Evolutionary conservation across 2,329 filamentous ascomycete species (phyloP), one percentile per base, ranked within the genome.

Genomic region (Pyricularia sp.): DNA sequence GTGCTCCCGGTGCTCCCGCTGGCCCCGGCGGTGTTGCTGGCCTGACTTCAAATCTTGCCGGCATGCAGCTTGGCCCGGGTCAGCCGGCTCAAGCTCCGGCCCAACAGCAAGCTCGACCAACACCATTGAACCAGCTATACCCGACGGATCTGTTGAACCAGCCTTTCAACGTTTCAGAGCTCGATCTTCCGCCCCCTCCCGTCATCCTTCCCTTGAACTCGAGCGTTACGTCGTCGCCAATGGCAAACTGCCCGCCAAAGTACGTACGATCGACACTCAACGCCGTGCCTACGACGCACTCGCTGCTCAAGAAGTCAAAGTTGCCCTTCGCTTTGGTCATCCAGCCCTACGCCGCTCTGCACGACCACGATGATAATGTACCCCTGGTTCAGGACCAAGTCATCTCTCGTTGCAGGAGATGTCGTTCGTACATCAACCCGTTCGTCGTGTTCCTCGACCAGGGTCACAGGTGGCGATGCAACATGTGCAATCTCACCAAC

Each of bases 401-500:
- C 72, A 99, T 99, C 78, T 96, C 94, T 69, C 90, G 95, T 76
- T 99, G 95, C 84, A 88, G 95, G 79, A 90, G 95, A 80, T 99
- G 95, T 81, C 87, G 95, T 74, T 95, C 94, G 69, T 98, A 98
- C 79, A 98, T 98, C 84, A 98, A 98, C 78, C 94, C 95, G 14
- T 99, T 94, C 74, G 95, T 97, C 70, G 93, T 92, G 65, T 99
- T 99, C 82, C 83, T 99, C 71, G 95, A 99, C 75, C 93, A 98
- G 77, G 95, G 95, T 65, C 95, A 99, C 81, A 88, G 95, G 77
- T 99, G 95, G 95, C 90, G 94, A 76, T 99, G 95, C 83, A 99
- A 99, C 81, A 97, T 99, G 94, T 99, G 95, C 80, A 98, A 97
- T 79, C 84, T 99, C 72, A 97, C 94, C 74, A 99, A 99, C 78